Evolutionary conservation across 352 stramenopile species (phyloP), one percentile per base, ranked within the genome.

Genomic region (Globisporangium uncinulatum): DNA sequence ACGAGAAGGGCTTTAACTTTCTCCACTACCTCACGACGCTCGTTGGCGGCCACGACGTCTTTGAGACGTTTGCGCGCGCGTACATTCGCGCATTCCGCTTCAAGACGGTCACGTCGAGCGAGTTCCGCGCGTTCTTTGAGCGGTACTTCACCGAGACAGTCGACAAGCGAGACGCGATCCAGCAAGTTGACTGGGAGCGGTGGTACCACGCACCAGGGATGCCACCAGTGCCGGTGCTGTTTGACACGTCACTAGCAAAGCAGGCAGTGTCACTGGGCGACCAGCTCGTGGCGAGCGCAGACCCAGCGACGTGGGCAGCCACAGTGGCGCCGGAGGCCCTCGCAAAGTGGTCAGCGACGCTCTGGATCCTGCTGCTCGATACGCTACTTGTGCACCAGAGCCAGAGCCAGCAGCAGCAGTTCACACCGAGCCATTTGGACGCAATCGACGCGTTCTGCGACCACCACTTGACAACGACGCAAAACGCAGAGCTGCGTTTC

Each of bases 1-100:
- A 99, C 70, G 96, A 99, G 71, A 99, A 99, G 74, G 86, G 83
- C 7, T 89, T 83, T 54, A 79, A 79, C 42, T 93, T 94, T 61
- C 67, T 91, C 9, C 59, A 84, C 36, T 83, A 95, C 56, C 92
- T 98, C 62, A 73, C 73, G 32, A 71, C 73, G 21, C 63, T 86
- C 36, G 53, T 85, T 1, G 59, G 59, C 4, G 59, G 59, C 46
- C 67, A 83, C 47, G 50, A 76, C 37, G 69, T 76, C 19, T 87
- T 87, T 47, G 85, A 92, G 36, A 64, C 56, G 39, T 99, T 98
- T 59, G 91, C 93, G 21, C 85, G 97, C 63, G 84, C 86, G 20
- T 98, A 98, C 62, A 86, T 98, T 50, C 61, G 86, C 5, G 56
- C 71, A 6, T 98, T 98, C 71, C 85, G 89, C 43, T 96, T 89